Conservation (phyloP, 306 rosid species). For the Quercus rubra region DNA sequence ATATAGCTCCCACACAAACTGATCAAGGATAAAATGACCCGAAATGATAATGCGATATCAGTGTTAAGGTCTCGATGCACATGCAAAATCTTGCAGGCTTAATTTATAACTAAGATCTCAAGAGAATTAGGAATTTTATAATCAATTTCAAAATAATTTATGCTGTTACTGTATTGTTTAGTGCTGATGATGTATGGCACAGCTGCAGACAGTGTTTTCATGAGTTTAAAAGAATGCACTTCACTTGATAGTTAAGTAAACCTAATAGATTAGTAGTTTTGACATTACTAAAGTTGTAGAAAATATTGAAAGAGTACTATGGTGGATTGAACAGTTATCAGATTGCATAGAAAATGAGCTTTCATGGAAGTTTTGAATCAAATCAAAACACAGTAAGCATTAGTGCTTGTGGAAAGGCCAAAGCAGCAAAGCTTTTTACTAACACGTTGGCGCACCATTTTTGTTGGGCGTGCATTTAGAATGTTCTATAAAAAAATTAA, state of each 20-base stretch:
- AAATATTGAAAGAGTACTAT: background rate
- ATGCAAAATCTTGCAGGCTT: background rate
- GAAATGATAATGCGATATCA: background rate
- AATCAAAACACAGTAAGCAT: background rate
- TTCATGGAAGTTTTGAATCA: background rate
- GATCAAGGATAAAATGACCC: background rate
- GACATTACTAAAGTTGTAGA: background rate
- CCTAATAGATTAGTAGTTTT: background rate
- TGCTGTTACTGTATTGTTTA: background rate
- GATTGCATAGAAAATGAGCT: background rate
- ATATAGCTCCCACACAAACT: background rate
- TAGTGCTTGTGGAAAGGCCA: background rate
- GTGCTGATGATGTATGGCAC: background rate
- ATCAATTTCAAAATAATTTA: background rate
- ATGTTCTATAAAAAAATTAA: background rate
- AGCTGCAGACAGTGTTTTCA: too few relatives aligned
- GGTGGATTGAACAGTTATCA: slow-evolving; percentile 16
- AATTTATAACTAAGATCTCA: background rate
- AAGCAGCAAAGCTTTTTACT: background rate
- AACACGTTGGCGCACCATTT: background rate
- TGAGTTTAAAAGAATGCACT: too few relatives aligned
- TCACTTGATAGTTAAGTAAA: too few relatives aligned
- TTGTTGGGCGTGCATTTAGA: background rate
- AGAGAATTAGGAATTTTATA: background rate
- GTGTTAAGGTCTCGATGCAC: background rate